Evolutionary conservation across 495 filamentous ascomycete genomes (phyloP), one percentile per base, ranked within the genome.

Genomic region (Annulohypoxylon bovei): DNA sequence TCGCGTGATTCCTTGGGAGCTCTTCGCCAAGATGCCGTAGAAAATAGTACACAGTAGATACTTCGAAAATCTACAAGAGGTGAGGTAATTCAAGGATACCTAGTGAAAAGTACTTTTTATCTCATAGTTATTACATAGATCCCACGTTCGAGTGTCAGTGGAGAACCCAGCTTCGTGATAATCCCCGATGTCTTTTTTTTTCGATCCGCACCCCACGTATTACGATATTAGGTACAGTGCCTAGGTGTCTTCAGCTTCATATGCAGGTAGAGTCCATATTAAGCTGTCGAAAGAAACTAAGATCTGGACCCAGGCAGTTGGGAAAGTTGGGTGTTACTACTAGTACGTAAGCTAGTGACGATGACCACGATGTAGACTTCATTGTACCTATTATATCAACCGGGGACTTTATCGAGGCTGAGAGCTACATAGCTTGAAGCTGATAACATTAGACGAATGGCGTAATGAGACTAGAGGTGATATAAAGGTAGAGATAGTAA

Each of bases 251-350:
- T 47, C n/a, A 50, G 62, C 53, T 58, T 50, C 32, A 18, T 54
- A 16, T 22, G 25, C 22, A 18, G 39, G n/a, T 18, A 56, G 50
- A 49, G 39, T 39, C 16, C 23, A 56, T 62, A 16, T 3, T n/a
- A 35, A 25, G 28, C 35, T n/a, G 23, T 30, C 6, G 11, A 46
- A 14, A 23, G 62, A 30, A 14, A 27, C 63, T 57, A 53, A 71
- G 68, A 67, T 62, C 49, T 57, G 35, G 57, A 63, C 44, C 68
- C 68, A 63, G 63, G 39, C 39, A 62, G 52, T 40, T 71, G 63
- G 68, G 62, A 57, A 58, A 52, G 50, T 62, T 33, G 62, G 62
- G 40, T 28, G 52, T 55, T 20, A n/a, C 23, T 20, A 9, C 20
- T 8, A 4, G 30, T 32, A 25, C 20, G 44, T 8, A 16, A 44